Evolutionary conservation across 73 alveolate genomes (phyloP).

Genomic region (Paramecium sexaurelia): DNA sequence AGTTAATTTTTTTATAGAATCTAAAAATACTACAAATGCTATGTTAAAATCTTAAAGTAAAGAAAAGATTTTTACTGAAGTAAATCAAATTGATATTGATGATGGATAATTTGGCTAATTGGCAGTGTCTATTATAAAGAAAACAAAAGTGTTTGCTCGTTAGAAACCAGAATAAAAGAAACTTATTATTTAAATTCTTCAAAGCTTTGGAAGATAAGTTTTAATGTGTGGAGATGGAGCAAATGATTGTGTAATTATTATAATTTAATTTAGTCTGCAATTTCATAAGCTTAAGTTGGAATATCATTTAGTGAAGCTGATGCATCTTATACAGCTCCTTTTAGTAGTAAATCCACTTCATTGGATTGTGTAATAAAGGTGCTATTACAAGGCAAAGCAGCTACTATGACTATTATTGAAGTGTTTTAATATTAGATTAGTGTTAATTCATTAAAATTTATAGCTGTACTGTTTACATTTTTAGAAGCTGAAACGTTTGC

Average conservation of each 20-base stretch:
- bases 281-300: constrained; percentile 62
- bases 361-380: constrained; percentile 42
- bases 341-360: constrained; percentile 47
- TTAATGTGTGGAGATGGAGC: constrained; percentile 85
- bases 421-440: constrained; percentile 44
- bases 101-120: not conserved
- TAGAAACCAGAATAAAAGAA: constrained; percentile 56
- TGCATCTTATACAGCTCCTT: constrained; percentile 68
- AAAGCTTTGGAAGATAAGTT: constrained; percentile 15
- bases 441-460: constrained; percentile 25
- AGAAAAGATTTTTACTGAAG: constrained; percentile 12
- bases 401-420: constrained; percentile 62
- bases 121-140: not conserved
- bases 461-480: not conserved
- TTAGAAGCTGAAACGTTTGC: constrained; percentile 35
- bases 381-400: constrained; percentile 60
- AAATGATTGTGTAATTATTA: constrained; percentile 74
- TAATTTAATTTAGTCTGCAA: constrained; percentile 39
- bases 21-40: not conserved
- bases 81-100: not conserved
- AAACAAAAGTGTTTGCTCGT: constrained; percentile 37
- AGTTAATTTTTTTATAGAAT: not conserved
- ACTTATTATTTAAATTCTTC: not conserved
- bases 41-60: not conserved
- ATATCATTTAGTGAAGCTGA: constrained; percentile 66